A percentile compares a stretch with the other conserved stretches of the same genome.
Evolutionary conservation across 768 basidiomycete genomes (phyloP).

Genomic region (Leccinum olivaceopallidum): DNA sequence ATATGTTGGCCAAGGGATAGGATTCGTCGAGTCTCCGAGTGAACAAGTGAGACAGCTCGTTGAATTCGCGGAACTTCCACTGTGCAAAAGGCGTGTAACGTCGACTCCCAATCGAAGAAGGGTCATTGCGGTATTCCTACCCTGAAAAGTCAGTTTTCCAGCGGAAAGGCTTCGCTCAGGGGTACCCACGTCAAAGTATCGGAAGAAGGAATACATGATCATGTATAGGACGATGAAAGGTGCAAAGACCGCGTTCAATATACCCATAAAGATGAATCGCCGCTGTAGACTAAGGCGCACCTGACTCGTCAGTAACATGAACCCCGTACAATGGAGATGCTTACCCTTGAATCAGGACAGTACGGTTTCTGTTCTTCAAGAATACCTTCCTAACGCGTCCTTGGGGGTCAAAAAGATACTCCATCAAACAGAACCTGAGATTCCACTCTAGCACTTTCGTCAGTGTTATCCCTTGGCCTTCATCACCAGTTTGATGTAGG

Average conservation of each 20-base stretch:
- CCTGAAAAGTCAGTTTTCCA: not conserved
- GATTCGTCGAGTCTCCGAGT: slow-evolving; percentile 82
- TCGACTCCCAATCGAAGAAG: slow-evolving; percentile 89
- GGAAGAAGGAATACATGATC: slow-evolving; percentile 98
- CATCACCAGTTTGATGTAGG: slow-evolving; percentile 42
- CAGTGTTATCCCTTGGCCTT: slow-evolving; percentile 74
- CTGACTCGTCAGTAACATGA: slow-evolving; percentile 3
- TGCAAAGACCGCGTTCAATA: slow-evolving; percentile 92
- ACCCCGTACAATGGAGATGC: slow-evolving; percentile 24
- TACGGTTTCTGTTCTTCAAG: slow-evolving; percentile 79
- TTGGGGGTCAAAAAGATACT: slow-evolving; percentile 88
- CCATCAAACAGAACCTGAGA: slow-evolving; percentile 91
- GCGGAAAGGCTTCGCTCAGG: not conserved
- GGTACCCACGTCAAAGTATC: slow-evolving; percentile 89
- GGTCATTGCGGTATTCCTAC: slow-evolving; percentile 99
- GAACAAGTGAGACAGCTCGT: slow-evolving; percentile 95
- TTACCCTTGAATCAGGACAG: slow-evolving; percentile 80
- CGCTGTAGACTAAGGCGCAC: slow-evolving; percentile 58
- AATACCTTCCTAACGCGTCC: slow-evolving; percentile 92
- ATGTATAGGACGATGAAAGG: slow-evolving; percentile 98
- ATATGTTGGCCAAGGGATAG: slow-evolving; percentile 89
- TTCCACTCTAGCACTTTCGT: slow-evolving; percentile 98
- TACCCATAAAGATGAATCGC: slow-evolving; percentile 95
- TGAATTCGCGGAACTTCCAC: slow-evolving; percentile 99
- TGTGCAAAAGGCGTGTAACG: slow-evolving; percentile 93